Evolutionary conservation across 768 basidiomycete genomes (phyloP).

Genomic region (Mycena kentingensis): DNA sequence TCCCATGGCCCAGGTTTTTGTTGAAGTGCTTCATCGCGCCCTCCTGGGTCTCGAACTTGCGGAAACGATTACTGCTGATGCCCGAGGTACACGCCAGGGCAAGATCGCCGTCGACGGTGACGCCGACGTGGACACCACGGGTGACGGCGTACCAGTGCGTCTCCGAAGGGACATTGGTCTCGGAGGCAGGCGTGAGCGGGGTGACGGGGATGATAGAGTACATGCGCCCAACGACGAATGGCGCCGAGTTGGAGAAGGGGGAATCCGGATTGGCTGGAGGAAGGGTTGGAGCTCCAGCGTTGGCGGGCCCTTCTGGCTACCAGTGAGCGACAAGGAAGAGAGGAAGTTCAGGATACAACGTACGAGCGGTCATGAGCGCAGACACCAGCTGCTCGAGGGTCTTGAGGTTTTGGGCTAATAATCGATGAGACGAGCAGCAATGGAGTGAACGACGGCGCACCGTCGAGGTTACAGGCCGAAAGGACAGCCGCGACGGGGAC

Average conservation of each 20-base stretch:
- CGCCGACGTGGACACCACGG: background rate
- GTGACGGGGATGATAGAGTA: background rate
- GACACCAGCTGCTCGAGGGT: background rate
- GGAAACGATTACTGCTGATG: background rate
- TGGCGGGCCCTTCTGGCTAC: background rate
- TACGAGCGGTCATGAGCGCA: background rate
- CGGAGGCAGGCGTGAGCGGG: background rate
- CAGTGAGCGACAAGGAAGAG: background rate
- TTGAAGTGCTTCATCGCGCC: background rate
- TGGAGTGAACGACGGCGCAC: background rate
- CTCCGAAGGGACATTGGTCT: background rate
- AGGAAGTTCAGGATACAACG: too few species aligned
- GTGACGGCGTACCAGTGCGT: background rate
- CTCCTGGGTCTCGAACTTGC: background rate
- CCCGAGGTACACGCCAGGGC: background rate
- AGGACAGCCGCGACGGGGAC: background rate
- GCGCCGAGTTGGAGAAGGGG: background rate
- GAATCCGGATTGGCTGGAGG: background rate
- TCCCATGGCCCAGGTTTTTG: background rate
- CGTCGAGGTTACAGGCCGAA: background rate
- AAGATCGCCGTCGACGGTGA: background rate
- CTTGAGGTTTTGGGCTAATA: background rate
- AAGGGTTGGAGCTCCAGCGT: background rate
- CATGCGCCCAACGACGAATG: background rate
- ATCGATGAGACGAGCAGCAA: background rate